Conservation (phyloP, 768 basidiomycete genomes). For the Paxillus rubicundulus region DNA sequence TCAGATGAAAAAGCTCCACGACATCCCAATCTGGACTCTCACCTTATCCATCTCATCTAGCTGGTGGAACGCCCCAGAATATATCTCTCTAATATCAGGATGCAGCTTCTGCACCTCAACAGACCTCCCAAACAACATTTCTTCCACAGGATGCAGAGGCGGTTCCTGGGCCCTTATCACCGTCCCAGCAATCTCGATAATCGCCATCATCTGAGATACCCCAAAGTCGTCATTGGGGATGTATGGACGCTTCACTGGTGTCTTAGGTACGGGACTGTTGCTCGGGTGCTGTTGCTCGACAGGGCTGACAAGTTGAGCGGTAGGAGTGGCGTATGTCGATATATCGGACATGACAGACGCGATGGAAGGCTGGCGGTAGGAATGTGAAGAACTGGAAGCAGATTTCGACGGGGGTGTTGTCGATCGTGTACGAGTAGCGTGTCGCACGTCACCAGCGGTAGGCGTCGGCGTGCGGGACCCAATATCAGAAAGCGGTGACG, state of each 20-base stretch:
- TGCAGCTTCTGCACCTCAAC: slow-evolving; percentile 64
- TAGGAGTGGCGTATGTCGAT: slow-evolving; percentile 49
- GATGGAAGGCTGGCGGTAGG: slow-evolving; percentile 64
- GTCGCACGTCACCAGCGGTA: slow-evolving; percentile 12
- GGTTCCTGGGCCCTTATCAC: slow-evolving; percentile 34
- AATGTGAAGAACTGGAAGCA: slow-evolving; percentile 28
- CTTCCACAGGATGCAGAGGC: slow-evolving; percentile 65
- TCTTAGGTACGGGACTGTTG: slow-evolving; percentile 26
- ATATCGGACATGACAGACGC: slow-evolving; percentile 71
- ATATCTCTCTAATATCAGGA: slow-evolving; percentile 70
- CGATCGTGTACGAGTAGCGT: slow-evolving; percentile 21
- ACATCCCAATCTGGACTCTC: slow-evolving; percentile 2
- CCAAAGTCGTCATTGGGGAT: slow-evolving; percentile 85
- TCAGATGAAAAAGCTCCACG: not conserved
- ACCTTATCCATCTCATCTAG: slow-evolving; percentile 83
- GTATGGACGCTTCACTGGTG: slow-evolving; percentile 42
- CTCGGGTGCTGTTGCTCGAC: slow-evolving; percentile 11
- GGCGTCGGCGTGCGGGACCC: slow-evolving; percentile 30
- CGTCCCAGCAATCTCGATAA: slow-evolving; percentile 68
- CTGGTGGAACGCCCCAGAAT: slow-evolving; percentile 64
- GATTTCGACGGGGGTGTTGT: slow-evolving; percentile 22
- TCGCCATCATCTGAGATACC: slow-evolving; percentile 78
- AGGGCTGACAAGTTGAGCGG: slow-evolving; percentile 29
- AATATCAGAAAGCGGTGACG: slow-evolving; percentile 19
- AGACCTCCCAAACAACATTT: slow-evolving; percentile 66